Percentiles rank a stretch among this genome's conserved stretches.
These are phyloP conservation scores for Kuraishia capsulata DNA, from an alignment of 805 yeast species.

Conservation along the genomic window DNA sequence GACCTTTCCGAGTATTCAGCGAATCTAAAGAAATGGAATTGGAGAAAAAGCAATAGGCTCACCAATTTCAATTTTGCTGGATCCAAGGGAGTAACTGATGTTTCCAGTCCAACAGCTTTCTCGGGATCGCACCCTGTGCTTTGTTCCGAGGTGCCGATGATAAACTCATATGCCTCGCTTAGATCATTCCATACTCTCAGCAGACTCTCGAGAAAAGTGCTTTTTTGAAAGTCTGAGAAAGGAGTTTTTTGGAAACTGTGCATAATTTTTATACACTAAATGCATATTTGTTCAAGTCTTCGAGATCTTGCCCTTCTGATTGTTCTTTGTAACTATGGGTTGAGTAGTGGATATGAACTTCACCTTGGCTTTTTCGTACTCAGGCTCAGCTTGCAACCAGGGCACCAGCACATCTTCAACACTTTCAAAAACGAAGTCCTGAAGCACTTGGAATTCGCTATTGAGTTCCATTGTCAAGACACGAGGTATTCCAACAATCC, in stretches of 20 bases:
- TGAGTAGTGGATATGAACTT: slow-evolving; percentile 37
- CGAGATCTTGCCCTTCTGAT: slow-evolving; percentile 12
- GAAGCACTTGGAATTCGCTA: slow-evolving; percentile 7
- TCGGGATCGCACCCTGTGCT: neutral
- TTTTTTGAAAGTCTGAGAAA: no score
- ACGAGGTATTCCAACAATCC: slow-evolving; percentile 26
- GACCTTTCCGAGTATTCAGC: slow-evolving; percentile 3
- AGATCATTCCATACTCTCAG: neutral
- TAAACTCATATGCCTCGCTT: no score
- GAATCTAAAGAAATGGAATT: neutral
- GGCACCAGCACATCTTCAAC: slow-evolving; percentile 32
- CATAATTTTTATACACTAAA: neutral
- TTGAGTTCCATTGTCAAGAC: slow-evolving; percentile 17
- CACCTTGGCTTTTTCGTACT: slow-evolving; percentile 27
- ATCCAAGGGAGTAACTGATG: no score
- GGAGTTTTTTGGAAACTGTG: neutral
- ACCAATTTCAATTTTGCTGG: neutral
- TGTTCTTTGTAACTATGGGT: slow-evolving; percentile 26
- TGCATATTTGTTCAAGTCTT: neutral
- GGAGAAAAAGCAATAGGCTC: slow-evolving; percentile 1
- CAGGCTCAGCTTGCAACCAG: slow-evolving; percentile 30
- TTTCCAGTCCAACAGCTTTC: no score
- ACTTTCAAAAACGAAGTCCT: slow-evolving; percentile 5
- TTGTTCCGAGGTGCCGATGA: no score
- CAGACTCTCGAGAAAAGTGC: no score